A percentile compares a stretch with the other conserved stretches of the same genome.
Conservation (phyloP, 2,329 filamentous ascomycete species). For the Lasiodiplodia sp. region DNA sequence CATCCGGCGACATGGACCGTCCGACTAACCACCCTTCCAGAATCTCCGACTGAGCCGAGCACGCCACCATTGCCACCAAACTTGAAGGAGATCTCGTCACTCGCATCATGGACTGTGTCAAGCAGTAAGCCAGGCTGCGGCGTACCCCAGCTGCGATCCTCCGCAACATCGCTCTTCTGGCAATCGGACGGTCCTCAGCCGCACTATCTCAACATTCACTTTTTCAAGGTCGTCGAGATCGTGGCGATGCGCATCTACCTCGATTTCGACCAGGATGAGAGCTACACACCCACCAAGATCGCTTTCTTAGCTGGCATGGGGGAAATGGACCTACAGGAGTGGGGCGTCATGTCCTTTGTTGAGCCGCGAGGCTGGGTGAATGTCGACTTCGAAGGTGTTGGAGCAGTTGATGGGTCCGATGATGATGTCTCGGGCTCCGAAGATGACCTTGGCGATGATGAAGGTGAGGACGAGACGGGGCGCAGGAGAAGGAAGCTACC, state of each 20-base stretch:
- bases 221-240: conserved; percentile 82
- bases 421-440: conserved; percentile 21
- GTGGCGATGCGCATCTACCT: conserved; percentile 82
- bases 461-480: conserved; percentile 35
- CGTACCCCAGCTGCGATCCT: conserved; percentile 76
- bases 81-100: conserved; percentile 83
- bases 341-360: conserved; percentile 79
- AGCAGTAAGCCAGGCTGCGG: conserved; percentile 82
- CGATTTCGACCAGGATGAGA: conserved; percentile 92
- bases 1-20: neutral
- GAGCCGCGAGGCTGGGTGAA: conserved; percentile 91
- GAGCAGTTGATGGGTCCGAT: conserved; percentile 47
- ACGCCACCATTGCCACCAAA: conserved; percentile 35
- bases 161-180: conserved; percentile 79
- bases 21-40: neutral
- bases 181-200: conserved; percentile 88
- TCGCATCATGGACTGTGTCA: conserved; percentile 83
- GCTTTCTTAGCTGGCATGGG: conserved; percentile 88
- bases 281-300: conserved; percentile 94
- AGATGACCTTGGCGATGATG: conserved; percentile 36
- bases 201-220: conserved; percentile 83
- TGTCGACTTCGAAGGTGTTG: conserved; percentile 73
- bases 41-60: conserved; percentile 19
- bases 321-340: conserved; percentile 89
- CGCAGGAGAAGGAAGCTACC: conserved; percentile 69